These are phyloP conservation scores for Hanseniaspora singularis DNA, from an alignment of 805 yeast genomes.

Conservation along the genomic window DNA sequence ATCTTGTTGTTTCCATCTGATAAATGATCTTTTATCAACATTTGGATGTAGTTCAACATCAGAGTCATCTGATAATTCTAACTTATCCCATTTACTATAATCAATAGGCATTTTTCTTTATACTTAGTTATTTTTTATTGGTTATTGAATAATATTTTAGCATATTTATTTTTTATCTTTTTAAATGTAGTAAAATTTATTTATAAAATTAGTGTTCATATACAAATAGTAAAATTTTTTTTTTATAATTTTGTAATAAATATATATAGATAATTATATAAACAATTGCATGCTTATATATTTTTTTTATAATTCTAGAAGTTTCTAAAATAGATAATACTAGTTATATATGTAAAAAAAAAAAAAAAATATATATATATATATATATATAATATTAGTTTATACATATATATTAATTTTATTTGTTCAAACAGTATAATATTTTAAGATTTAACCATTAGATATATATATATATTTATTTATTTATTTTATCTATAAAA, in stretches of 20 bases:
- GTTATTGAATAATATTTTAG: neutral
- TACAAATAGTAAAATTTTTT: too few relatives aligned
- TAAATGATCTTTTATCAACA: slow-evolving; percentile 85
- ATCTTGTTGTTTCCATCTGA: slow-evolving; percentile 93
- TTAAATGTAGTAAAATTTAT: too few relatives aligned
- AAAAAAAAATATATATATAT: neutral
- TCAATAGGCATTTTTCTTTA: slow-evolving; percentile 57
- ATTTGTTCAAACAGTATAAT: too few relatives aligned
- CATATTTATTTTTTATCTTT: neutral
- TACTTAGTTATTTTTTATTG: neutral
- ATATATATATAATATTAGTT: neutral
- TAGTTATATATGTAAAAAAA: neutral
- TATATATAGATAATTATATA: too few relatives aligned
- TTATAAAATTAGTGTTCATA: too few relatives aligned
- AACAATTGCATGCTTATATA: too few relatives aligned
- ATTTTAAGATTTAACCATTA: too few relatives aligned
- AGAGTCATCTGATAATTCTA: slow-evolving; percentile 91
- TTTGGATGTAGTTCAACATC: slow-evolving; percentile 97
- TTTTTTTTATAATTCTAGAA: too few relatives aligned
- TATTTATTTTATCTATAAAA: slow-evolving; percentile 92
- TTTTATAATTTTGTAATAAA: too few relatives aligned
- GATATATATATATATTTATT: too few relatives aligned
- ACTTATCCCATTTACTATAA: slow-evolving; percentile 95
- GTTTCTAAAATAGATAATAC: too few relatives aligned
- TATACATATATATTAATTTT: too few relatives aligned